These are phyloP conservation scores for Albifimbria verrucaria DNA, from an alignment of 2,329 filamentous ascomycete species.

Conservation along the genomic window DNA sequence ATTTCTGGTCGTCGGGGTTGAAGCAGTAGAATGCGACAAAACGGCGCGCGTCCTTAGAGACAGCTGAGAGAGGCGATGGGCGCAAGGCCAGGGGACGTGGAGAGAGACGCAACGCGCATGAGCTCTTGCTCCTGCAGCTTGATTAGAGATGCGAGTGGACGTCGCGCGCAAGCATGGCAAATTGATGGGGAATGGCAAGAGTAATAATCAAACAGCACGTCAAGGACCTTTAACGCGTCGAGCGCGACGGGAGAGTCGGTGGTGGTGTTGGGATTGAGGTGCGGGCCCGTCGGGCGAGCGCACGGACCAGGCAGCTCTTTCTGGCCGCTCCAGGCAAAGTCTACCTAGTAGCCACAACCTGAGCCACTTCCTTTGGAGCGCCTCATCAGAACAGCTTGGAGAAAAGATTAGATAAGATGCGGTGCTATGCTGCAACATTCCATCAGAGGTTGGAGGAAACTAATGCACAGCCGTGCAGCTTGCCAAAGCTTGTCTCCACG, in stretches of 20 bases:
- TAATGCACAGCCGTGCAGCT: too few species aligned
- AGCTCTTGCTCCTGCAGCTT: neutral
- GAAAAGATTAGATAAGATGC: too few species aligned
- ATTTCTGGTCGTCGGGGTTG: constrained; percentile 8
- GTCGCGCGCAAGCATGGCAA: neutral
- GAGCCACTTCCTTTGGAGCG: too few species aligned
- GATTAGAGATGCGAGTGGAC: neutral
- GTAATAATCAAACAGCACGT: neutral
- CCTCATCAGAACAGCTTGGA: too few species aligned
- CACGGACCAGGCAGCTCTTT: neutral
- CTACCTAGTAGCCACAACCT: too few species aligned
- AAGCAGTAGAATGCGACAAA: constrained; percentile 16
- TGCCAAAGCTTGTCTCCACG: too few species aligned
- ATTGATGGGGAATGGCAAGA: neutral
- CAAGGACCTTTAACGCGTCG: neutral
- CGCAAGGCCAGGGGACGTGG: neutral
- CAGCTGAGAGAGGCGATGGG: constrained; percentile 16
- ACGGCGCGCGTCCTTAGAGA: constrained; percentile 17
- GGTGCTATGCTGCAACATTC: too few species aligned
- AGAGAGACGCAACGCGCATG: neutral
- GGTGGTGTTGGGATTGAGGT: neutral
- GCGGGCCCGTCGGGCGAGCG: neutral
- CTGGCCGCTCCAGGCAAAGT: too few species aligned
- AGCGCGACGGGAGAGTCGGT: neutral
- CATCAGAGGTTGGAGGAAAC: too few species aligned